These are phyloP conservation scores for Globisporangium emineosum DNA, from an alignment of 352 stramenopile species.

Conservation along the genomic window DNA sequence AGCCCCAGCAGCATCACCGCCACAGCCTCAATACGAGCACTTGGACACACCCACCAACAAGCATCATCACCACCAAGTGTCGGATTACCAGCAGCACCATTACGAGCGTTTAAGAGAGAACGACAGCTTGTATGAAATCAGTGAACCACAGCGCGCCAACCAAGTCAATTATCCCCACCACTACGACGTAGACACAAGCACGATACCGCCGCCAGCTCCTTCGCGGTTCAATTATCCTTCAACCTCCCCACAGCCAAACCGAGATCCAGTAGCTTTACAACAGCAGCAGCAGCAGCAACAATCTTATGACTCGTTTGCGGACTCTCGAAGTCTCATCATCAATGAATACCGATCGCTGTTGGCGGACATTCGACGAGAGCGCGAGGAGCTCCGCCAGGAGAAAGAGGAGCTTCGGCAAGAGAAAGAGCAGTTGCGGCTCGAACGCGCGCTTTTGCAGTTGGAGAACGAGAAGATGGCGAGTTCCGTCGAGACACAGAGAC, in stretches of 20 bases:
- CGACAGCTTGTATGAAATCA: neutral
- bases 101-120: neutral
- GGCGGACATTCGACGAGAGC: conserved; percentile 65
- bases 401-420: conserved; percentile 63
- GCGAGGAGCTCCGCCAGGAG: conserved; percentile 66
- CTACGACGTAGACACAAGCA: neutral
- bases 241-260: conserved; percentile 3
- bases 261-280: conserved; percentile 12
- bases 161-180: neutral
- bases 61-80: conserved; percentile 9
- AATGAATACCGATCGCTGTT: conserved; percentile 68
- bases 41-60: neutral
- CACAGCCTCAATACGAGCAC: conserved; percentile 8
- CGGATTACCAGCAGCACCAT: conserved; percentile 14
- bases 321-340: conserved; percentile 27
- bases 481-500: conserved; percentile 57
- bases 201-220: conserved; percentile 26
- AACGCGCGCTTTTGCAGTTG: conserved; percentile 58
- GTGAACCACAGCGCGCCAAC: neutral
- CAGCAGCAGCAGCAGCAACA: conserved; percentile 19
- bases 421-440: conserved; percentile 72
- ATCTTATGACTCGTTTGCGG: conserved; percentile 13
- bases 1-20: conserved; percentile 8
- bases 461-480: conserved; percentile 75
- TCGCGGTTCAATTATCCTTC: conserved; percentile 3